phyloP scores from a whole-genome alignment of 1,139 yeast genomes.

The Taphrina flavorubra region DNA sequence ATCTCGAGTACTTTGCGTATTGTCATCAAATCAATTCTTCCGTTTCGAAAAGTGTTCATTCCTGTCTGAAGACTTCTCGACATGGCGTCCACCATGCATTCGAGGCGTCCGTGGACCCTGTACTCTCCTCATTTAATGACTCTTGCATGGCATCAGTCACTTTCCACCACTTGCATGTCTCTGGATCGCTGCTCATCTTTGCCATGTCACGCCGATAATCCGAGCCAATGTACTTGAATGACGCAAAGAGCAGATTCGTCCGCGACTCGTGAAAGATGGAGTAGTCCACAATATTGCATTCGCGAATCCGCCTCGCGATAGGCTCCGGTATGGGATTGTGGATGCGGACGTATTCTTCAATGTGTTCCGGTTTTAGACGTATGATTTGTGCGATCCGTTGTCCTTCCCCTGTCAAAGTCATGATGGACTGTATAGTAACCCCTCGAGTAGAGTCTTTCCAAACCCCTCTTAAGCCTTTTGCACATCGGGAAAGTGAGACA shows the following conservation, averaged over 20 bases:
- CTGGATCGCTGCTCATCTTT: conserved; percentile 15
- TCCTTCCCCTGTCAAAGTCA: background rate
- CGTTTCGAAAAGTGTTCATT: background rate
- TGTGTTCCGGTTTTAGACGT: conserved; percentile 4
- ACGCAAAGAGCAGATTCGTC: conserved; percentile 6
- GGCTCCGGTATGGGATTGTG: conserved; percentile 25
- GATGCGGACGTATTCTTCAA: conserved; percentile 16
- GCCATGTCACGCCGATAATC: conserved; percentile 8
- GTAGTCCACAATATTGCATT: conserved; percentile 17
- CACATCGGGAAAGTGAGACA: too few relatives aligned
- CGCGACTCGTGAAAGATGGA: conserved; percentile 11
- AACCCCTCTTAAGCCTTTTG: too few relatives aligned
- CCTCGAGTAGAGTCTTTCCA: too few relatives aligned
- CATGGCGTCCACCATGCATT: conserved; percentile 18
- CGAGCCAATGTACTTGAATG: conserved; percentile 21
- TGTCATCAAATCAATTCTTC: too few relatives aligned
- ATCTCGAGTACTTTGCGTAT: too few relatives aligned
- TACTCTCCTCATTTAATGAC: conserved; percentile 6
- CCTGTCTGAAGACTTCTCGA: conserved; percentile 19
- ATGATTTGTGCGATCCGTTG: conserved; percentile 9
- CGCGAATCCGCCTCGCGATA: conserved; percentile 1
- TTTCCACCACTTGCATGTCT: conserved; percentile 16
- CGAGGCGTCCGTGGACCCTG: conserved; percentile 16
- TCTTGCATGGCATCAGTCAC: conserved; percentile 28
- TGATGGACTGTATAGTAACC: background rate